Evolutionary conservation across 768 basidiomycete species (phyloP).

Genomic region (Pleurotus sapidus): DNA sequence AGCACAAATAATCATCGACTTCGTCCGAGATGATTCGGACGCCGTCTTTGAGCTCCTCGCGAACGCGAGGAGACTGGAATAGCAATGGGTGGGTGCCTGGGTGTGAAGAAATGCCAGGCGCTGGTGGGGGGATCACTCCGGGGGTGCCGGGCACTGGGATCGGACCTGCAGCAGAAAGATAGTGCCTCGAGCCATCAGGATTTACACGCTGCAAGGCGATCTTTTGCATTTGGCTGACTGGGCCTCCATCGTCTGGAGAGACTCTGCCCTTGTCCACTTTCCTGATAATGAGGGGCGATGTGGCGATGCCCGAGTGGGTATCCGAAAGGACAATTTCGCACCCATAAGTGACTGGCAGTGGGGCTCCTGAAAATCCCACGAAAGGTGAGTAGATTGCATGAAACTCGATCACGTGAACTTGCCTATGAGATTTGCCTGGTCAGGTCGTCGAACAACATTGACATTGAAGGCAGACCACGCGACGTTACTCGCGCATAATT

Average conservation of each 20-base stretch:
- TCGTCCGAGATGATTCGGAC: conserved; percentile 76
- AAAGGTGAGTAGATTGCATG: conserved; percentile 35
- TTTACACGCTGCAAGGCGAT: conserved; percentile 87
- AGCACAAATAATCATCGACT: conserved; percentile 93
- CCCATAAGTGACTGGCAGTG: conserved; percentile 88
- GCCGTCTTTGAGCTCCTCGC: conserved; percentile 80
- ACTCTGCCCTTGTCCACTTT: conserved; percentile 92
- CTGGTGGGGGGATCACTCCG: conserved; percentile 63
- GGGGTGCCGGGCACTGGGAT: conserved; percentile 60
- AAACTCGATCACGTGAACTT: conserved; percentile 53
- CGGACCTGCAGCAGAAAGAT: conserved; percentile 86
- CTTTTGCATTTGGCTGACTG: conserved; percentile 96
- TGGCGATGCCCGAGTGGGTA: conserved; percentile 80
- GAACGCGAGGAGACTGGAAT: conserved; percentile 77
- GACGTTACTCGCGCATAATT: conserved; percentile 85
- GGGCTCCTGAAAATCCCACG: conserved; percentile 44
- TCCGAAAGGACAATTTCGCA: conserved; percentile 87
- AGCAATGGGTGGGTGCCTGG: conserved; percentile 78
- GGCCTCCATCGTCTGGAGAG: conserved; percentile 84
- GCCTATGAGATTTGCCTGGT: conserved; percentile 66
- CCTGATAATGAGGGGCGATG: conserved; percentile 82
- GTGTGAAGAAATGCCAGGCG: conserved; percentile 73
- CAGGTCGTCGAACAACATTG: conserved; percentile 77
- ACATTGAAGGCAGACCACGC: conserved; percentile 95
- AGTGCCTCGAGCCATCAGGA: conserved; percentile 80